A percentile compares a stretch with the other conserved stretches of the same genome.
phyloP scores from a whole-genome alignment of 306 rosid species.

The Hippophae gyantsensis region DNA sequence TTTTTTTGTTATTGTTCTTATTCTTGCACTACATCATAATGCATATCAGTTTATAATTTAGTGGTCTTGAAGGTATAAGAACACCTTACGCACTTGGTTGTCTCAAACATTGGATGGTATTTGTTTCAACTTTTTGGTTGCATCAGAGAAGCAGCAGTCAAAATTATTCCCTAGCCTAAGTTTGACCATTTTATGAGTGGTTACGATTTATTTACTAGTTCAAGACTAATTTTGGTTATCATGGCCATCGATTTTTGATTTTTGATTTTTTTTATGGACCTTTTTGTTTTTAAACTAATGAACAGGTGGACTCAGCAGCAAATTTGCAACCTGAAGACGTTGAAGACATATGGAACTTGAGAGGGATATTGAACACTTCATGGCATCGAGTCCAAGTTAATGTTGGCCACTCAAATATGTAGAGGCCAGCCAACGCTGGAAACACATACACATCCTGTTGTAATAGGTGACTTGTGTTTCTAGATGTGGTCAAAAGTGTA shows the following conservation, averaged over 20 bases:
- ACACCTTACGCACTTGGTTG: too few relatives aligned
- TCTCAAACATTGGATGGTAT: constrained; percentile 74
- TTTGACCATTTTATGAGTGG: too few relatives aligned
- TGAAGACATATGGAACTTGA: constrained; percentile 78
- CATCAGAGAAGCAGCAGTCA: too few relatives aligned
- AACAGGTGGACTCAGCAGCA: constrained; percentile 81
- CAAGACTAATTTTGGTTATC: too few relatives aligned
- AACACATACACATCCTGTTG: neutral
- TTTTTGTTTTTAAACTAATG: constrained; percentile 1
- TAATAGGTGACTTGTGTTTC: neutral
- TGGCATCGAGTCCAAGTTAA: constrained; percentile 77
- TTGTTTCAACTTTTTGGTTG: constrained; percentile 25
- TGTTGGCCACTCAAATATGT: constrained; percentile 67
- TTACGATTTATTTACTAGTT: too few relatives aligned
- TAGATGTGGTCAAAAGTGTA: too few relatives aligned
- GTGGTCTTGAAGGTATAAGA: too few relatives aligned
- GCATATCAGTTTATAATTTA: too few relatives aligned
- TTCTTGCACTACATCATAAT: too few relatives aligned
- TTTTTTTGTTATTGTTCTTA: too few relatives aligned
- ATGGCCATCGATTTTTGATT: too few relatives aligned
- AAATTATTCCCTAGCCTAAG: too few relatives aligned
- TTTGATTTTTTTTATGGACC: neutral
- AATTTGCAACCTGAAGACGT: constrained; percentile 84
- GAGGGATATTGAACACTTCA: constrained; percentile 89
- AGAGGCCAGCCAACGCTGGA: constrained; percentile 1